Base-by-base conservation (phyloP, 202 grass and related monocot genomes). In the Panicum hallii region DNA sequence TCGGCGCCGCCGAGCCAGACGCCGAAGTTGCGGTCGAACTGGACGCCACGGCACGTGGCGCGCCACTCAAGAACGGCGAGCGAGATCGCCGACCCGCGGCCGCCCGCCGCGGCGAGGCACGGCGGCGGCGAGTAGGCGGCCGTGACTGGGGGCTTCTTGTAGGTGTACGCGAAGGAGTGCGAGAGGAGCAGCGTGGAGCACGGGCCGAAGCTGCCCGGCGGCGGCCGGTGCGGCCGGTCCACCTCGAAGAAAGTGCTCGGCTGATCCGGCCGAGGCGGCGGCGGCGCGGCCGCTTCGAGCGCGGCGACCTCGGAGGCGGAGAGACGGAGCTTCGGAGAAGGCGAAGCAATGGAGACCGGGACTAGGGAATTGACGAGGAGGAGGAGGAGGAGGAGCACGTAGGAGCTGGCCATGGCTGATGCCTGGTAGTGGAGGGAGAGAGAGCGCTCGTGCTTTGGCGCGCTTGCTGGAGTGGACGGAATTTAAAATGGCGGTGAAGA, bases 211-310 rank as follows among this genome's bases (percentile, higher is more conserved):
- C 80, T 80, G 22, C 78, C 86, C 41, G 22, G 56, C 11, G 85
- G 85, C 15, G 87, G 82, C 4, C 77, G 79, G 61, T 87, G 70
- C 53, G 93, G 93, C 72, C 90, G 73, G 53, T 87, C 88, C 53
- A 97, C 95, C 85, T 97, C 92, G 83, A 97, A 97, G 84, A 74
- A 80, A 20, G 84, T 86, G n/a, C 82, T 77, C 50, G 94, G 92
- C 30, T 42, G 36, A 23, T 74, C 74, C 0, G 86, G 43, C 6
- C 70, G 48, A 1, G 77, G 69, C 13, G 83, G 72, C 1, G 61
- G 77, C 6, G 72, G 67, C 10, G 74, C 82, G 8, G 4, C 32
- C 28, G 41, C 63, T 20, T 85, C 83, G 12, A 77, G 53, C 6
- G 61, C 38, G 11, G 88, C 79, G 8, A 78, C 3, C 10, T 86